Evolutionary conservation across 345 rosid species (phyloP), one percentile per base, ranked within the genome.

Genomic region (Microcos paniculata): DNA sequence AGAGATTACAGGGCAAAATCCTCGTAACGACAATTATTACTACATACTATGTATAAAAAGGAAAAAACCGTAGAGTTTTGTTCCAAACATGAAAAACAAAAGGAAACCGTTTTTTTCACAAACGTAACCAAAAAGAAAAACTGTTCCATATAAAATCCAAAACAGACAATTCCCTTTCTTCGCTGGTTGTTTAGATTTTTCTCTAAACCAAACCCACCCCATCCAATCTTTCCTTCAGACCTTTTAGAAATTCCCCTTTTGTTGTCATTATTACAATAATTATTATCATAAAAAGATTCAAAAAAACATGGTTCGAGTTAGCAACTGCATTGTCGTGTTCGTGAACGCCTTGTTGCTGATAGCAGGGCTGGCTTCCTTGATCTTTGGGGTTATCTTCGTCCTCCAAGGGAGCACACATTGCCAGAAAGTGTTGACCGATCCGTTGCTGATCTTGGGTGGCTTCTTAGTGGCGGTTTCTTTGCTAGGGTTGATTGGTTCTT

Each of bases 401-500:
- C 13, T 24, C 66, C 21, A 40, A 2, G 52, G 35, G 6, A n/a
- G 28, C 24, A 57, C 40, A 6, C 55, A 73, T 30, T 73, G 76
- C 67, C 11, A 45, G 45, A 45, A 73, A 59, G 68, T 28, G 5
- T 19, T 73, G 14, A 43, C 23, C 6, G 2, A 42, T 19, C 76
- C 68, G 4, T 13, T 59, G 24, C 68, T 73, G 19, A 73, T 59
- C 18, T 21, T 45, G 18, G 68, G 76, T 24, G 76, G 66, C 4
- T 59, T 45, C 14, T 2, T 45, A 24, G 51, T 19, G 1, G 35
- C 30, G 4, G 55, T 58, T n/a, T 28, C 76, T 2, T 61, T 73
- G 42, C 28, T 59, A 15, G 76, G 77, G 35, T 61, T 73, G 28
- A 43, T 73, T 2, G 68, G 76, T 30, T 73, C 68, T 11, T 19